phyloP scores from a whole-genome alignment of 2,329 filamentous ascomycete species.

The Aspergillus eucalypticola region DNA sequence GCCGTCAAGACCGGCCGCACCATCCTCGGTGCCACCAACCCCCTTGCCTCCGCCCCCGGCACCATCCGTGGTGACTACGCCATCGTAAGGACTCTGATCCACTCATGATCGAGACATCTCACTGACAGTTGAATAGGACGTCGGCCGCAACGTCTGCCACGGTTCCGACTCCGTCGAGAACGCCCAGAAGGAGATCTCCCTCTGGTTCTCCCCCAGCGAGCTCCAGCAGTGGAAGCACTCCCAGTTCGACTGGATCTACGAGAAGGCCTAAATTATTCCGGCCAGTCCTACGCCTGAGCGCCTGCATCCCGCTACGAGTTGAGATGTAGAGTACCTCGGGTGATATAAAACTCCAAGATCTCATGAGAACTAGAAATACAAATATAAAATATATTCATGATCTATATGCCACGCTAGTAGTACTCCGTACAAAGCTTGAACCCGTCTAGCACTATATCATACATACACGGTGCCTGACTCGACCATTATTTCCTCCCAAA shows the following conservation, averaged over 20 bases:
- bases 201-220: conserved; percentile 95
- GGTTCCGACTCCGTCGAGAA: conserved; percentile 98
- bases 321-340: conserved; percentile 13
- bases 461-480: neutral
- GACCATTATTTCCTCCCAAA: conserved; percentile 35
- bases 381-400: conserved; percentile 12
- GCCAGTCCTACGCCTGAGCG: conserved; percentile 18
- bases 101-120: neutral
- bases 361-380: conserved; percentile 17
- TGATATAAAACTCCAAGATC: conserved; percentile 13
- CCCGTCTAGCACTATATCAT: neutral
- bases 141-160: conserved; percentile 99
- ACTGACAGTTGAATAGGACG: conserved; percentile 53
- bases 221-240: conserved; percentile 80
- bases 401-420: neutral
- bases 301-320: conserved; percentile 12
- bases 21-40: conserved; percentile 99
- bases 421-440: neutral
- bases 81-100: conserved; percentile 56
- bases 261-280: conserved; percentile 64
- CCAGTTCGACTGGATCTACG: conserved; percentile 94
- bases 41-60: conserved; percentile 86
- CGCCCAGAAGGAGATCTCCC: conserved; percentile 98
- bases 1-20: conserved; percentile 96
- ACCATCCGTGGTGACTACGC: conserved; percentile 97